Evolutionary conservation across 2,329 filamentous ascomycete genomes (phyloP).

Genomic region (Penicillium verrucosum): DNA sequence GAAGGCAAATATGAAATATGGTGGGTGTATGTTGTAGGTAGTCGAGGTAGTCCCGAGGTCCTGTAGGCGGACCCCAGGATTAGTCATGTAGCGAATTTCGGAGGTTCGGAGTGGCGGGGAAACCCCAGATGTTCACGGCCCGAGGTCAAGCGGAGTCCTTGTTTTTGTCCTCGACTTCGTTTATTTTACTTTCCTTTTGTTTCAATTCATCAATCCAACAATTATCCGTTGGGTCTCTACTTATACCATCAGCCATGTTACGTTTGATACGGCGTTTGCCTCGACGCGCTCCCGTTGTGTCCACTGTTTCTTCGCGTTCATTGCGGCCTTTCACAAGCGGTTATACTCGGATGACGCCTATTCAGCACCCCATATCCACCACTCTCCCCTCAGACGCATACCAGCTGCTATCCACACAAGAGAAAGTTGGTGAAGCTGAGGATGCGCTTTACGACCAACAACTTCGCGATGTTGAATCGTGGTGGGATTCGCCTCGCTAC

Average conservation of each 20-base stretch:
- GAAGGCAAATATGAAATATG: not conserved
- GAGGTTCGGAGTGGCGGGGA: constrained; percentile 2
- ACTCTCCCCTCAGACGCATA: constrained; percentile 70
- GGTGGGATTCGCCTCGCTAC: constrained; percentile 85
- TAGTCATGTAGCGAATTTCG: constrained; percentile 7
- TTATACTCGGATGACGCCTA: constrained; percentile 53
- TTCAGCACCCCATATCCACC: constrained; percentile 60
- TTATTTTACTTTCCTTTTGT: not conserved
- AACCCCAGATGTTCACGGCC: constrained; percentile 10
- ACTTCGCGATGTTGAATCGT: constrained; percentile 77
- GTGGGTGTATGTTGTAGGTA: not conserved
- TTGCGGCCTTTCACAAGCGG: constrained; percentile 37
- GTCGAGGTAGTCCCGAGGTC: not conserved
- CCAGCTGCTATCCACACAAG: constrained; percentile 73
- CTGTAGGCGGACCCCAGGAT: not conserved
- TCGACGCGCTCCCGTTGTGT: constrained; percentile 28
- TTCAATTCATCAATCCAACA: not conserved
- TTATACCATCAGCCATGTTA: constrained; percentile 28
- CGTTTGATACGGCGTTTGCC: constrained; percentile 38
- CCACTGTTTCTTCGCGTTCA: constrained; percentile 23
- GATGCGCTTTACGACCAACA: constrained; percentile 82
- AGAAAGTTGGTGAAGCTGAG: constrained; percentile 76
- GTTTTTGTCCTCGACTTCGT: not conserved
- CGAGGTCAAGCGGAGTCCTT: constrained; percentile 7
- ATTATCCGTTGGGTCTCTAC: not conserved